These are phyloP conservation scores for Pittosporum tobira DNA, from an alignment of 129 eudicot genomes.

Conservation along the genomic window DNA sequence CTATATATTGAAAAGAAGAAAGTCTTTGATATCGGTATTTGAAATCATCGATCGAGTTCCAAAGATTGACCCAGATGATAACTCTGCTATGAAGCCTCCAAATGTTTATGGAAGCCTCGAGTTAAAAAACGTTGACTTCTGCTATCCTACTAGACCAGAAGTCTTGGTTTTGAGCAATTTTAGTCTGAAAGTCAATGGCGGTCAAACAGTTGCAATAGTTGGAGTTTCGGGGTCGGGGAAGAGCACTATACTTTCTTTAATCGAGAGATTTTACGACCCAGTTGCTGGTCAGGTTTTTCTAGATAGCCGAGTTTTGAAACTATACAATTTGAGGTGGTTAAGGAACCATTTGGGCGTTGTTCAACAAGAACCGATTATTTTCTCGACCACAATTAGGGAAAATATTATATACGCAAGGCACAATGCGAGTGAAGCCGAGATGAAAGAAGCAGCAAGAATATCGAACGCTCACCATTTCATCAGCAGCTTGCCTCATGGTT, in stretches of 20 bases:
- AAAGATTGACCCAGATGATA: conserved; percentile 85
- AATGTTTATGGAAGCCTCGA: conserved; percentile 95
- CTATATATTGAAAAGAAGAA: conserved; percentile 80
- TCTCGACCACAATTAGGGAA: conserved; percentile 84
- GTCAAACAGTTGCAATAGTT: conserved; percentile 93
- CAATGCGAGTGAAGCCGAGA: conserved; percentile 91
- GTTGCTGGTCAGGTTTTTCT: conserved; percentile 83
- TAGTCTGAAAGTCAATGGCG: conserved; percentile 83
- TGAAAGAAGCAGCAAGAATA: conserved; percentile 94
- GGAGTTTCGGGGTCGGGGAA: conserved; percentile 99
- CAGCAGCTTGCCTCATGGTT: conserved; percentile 91
- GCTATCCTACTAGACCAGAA: conserved; percentile 88
- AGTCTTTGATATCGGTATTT: conserved; percentile 76
- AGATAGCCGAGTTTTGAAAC: conserved; percentile 79
- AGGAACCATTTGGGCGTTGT: conserved; percentile 89
- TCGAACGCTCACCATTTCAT: conserved; percentile 97
- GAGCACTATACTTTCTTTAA: conserved; percentile 83
- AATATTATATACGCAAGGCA: conserved; percentile 94
- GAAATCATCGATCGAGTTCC: conserved; percentile 86
- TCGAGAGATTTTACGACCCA: conserved; percentile 89
- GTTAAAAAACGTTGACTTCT: conserved; percentile 73
- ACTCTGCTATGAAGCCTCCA: conserved; percentile 77
- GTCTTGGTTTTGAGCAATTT: conserved; percentile 80
- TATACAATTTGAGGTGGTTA: conserved; percentile 81
- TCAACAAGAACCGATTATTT: conserved; percentile 92